These are phyloP conservation scores for Ogataea minuta DNA, from an alignment of 805 yeast genomes.

Conservation along the genomic window DNA sequence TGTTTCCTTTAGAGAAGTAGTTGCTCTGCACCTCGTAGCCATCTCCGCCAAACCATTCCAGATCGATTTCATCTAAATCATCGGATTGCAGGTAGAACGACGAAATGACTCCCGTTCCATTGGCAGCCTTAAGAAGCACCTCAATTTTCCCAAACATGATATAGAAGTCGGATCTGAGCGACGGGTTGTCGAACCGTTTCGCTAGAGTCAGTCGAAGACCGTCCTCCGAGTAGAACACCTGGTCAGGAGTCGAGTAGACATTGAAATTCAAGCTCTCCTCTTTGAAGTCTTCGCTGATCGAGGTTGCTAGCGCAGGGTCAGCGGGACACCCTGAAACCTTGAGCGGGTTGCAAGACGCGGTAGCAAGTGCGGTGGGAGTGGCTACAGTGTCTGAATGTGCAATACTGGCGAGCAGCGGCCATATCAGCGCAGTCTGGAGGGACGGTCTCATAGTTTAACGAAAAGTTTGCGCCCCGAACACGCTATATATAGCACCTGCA, in stretches of 20 bases:
- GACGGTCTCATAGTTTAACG: slow-evolving; percentile 3
- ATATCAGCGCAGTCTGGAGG: neutral
- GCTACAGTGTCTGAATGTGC: slow-evolving; percentile 8
- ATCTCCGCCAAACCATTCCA: slow-evolving; percentile 87
- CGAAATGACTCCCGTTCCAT: slow-evolving; percentile 77
- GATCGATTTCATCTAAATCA: slow-evolving; percentile 85
- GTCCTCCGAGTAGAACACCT: slow-evolving; percentile 44
- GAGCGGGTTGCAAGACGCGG: slow-evolving; percentile 35
- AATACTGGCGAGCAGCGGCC: slow-evolving; percentile 3
- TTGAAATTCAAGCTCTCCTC: slow-evolving; percentile 44
- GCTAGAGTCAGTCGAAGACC: slow-evolving; percentile 66
- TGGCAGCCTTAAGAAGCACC: slow-evolving; percentile 66
- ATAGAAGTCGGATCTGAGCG: slow-evolving; percentile 72
- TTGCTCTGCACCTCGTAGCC: slow-evolving; percentile 70
- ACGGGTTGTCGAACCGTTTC: slow-evolving; percentile 72
- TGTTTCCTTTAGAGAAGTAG: slow-evolving; percentile 78
- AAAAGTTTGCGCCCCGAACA: slow-evolving; percentile 1
- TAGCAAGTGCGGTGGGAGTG: slow-evolving; percentile 11
- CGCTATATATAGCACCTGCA: slow-evolving; percentile 10
- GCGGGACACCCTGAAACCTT: slow-evolving; percentile 30
- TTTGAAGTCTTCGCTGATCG: slow-evolving; percentile 52
- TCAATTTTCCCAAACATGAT: slow-evolving; percentile 88
- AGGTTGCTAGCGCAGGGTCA: slow-evolving; percentile 62
- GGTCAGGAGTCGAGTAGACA: slow-evolving; percentile 41
- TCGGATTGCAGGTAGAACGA: slow-evolving; percentile 79